Percentiles rank a stretch among this genome's conserved stretches.
phyloP scores from a whole-genome alignment of 2,329 filamentous ascomycete species.

The Immersiporthe knoxdaviesiana region DNA sequence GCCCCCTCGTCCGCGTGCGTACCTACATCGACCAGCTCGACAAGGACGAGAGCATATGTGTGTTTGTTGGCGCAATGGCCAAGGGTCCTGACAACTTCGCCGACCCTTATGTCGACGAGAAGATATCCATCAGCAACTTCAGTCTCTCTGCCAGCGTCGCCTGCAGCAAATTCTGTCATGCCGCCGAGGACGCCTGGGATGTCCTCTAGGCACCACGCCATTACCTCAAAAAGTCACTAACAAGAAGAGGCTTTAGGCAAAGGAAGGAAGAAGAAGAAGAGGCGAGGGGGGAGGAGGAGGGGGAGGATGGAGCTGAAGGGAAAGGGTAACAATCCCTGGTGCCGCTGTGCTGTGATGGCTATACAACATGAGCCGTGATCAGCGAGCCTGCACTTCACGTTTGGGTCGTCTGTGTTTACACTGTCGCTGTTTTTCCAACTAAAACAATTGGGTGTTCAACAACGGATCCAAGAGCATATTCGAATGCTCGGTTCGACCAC shows the following conservation, averaged over 20 bases:
- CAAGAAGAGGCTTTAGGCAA: slow-evolving; percentile 11
- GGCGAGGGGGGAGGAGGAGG: slow-evolving; percentile 17
- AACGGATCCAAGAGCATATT: slow-evolving; percentile 68
- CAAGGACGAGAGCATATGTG: slow-evolving; percentile 89
- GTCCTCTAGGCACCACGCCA: slow-evolving; percentile 64
- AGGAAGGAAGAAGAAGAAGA: neutral
- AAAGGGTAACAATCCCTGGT: slow-evolving; percentile 12
- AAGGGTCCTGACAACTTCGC: slow-evolving; percentile 96
- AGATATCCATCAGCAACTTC: slow-evolving; percentile 98
- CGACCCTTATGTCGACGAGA: slow-evolving; percentile 91
- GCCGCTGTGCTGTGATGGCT: slow-evolving; percentile 51
- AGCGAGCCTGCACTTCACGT: slow-evolving; percentile 49
- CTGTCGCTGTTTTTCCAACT: slow-evolving; percentile 83
- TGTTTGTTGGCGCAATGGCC: slow-evolving; percentile 98
- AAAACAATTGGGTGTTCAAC: slow-evolving; percentile 81
- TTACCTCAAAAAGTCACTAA: neutral
- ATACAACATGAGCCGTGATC: slow-evolving; percentile 74
- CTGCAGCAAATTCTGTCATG: slow-evolving; percentile 99
- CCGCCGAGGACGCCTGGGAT: slow-evolving; percentile 94
- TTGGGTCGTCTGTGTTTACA: slow-evolving; percentile 70
- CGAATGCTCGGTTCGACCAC: slow-evolving; percentile 50
- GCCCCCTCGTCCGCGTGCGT: slow-evolving; percentile 83
- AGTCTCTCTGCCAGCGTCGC: slow-evolving; percentile 96
- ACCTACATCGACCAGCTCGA: slow-evolving; percentile 84
- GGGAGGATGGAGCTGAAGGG: slow-evolving; percentile 34